These are phyloP conservation scores for Xanthoconium separans DNA, from an alignment of 1,284 basidiomycete species.

Conservation along the genomic window DNA sequence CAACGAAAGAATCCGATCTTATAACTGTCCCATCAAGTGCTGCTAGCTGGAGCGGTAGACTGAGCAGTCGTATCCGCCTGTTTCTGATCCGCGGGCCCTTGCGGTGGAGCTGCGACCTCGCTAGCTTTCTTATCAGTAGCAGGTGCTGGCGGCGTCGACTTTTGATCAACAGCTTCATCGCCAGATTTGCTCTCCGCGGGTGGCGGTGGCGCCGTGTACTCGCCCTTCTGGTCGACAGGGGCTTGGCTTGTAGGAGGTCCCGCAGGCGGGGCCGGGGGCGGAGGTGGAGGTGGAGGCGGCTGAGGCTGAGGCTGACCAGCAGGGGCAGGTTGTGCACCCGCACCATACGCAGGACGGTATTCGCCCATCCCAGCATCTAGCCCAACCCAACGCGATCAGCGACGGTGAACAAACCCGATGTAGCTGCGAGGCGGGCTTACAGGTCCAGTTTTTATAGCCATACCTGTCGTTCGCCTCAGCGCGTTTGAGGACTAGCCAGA, in stretches of 20 bases:
- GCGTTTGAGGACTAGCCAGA: conserved; percentile 69
- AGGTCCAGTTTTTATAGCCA: conserved; percentile 63
- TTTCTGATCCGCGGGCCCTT: conserved; percentile 15
- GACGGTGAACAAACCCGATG: neutral
- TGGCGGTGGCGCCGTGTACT: neutral
- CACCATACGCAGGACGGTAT: neutral
- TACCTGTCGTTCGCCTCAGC: conserved; percentile 73
- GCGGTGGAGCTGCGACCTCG: neutral
- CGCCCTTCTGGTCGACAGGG: conserved; percentile 15
- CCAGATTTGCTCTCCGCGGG: neutral
- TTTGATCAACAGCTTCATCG: neutral
- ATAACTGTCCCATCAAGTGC: conserved; percentile 3
- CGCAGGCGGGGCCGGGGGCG: neutral
- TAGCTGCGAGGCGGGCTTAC: conserved; percentile 36
- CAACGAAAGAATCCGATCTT: neutral
- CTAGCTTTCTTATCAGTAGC: neutral
- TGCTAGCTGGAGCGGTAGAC: neutral
- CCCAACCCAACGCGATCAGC: neutral
- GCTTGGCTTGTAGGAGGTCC: conserved; percentile 1
- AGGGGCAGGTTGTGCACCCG: neutral
- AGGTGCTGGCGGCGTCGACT: neutral
- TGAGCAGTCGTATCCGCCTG: neutral
- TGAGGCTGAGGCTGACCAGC: neutral
- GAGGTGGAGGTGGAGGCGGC: neutral
- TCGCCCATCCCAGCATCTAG: conserved; percentile 25